Evolutionary conservation across 2,329 filamentous ascomycete species (phyloP), one percentile per base, ranked within the genome.

Genomic region (Sordariomycetes sp.): DNA sequence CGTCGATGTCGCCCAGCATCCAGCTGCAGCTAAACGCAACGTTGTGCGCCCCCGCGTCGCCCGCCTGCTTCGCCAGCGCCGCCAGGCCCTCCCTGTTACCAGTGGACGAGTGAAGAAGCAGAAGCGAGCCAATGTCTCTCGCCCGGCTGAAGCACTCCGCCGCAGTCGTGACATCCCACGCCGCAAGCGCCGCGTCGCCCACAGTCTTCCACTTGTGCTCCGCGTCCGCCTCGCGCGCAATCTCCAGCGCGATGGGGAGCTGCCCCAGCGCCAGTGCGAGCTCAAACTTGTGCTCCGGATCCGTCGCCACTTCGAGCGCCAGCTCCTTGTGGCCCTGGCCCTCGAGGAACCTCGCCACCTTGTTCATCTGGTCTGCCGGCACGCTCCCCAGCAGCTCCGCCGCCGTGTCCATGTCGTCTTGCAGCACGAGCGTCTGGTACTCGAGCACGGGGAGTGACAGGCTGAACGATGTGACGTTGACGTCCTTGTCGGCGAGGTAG

Each of bases 151-250:
- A 99, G 73, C 92, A 97, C 71, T 97, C 90, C 54, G 94, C 87
- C 0, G 94, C 94, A 2, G 97, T 81, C 5, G 81, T 77, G 36
- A 99, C 79, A 65, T 99, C 86, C 94, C 92, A 99, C 1, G 77
- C 86, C 10, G 84, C 74, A 48, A 99, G 80, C 1, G 94, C 94
- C 1, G 91, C 88, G 64, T 99, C 94, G 60, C 94, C 94, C 4
- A 99, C 89, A 3, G 84, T 91, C 79, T 97, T 97, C 94, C 94
- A 99, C 73, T 96, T 96, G 74, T 97, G 92, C 69, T 97, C 94
- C 1, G 85, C 88, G 62, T 96, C 87, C 12, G 90, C 87, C 68
- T 87, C 79, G 48, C 85, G 81, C 7, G 94, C 92, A 55, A 97
- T 83, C 60, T 90, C 85, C 2, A 96, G 79, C 0, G 92, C 92